A percentile compares a stretch with the other conserved stretches of the same genome.
phyloP scores from a whole-genome alignment of 352 stramenopile genomes.

The Globisporangium okanoganense region DNA sequence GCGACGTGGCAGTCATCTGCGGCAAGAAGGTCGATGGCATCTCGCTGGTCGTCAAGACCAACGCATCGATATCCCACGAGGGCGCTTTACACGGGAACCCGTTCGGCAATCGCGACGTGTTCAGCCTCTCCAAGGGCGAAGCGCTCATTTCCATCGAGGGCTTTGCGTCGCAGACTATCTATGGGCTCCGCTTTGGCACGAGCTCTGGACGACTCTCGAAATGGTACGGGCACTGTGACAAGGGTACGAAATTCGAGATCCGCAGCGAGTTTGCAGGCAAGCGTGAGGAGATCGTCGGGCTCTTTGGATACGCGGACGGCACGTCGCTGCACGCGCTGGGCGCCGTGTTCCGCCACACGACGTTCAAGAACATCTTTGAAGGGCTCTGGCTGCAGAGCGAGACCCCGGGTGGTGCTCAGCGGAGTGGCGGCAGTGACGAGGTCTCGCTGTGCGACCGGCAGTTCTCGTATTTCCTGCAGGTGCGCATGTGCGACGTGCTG shows the following conservation, averaged over 20 bases:
- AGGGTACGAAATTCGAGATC: slow-evolving; percentile 63
- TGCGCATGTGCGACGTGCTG: slow-evolving; percentile 68
- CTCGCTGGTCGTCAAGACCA: slow-evolving; percentile 55
- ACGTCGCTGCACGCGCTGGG: slow-evolving; percentile 66
- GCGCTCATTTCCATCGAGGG: slow-evolving; percentile 62
- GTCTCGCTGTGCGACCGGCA: slow-evolving; percentile 53
- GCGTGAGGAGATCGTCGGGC: slow-evolving; percentile 66
- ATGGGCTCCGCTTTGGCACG: slow-evolving; percentile 60
- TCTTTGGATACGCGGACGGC: slow-evolving; percentile 61
- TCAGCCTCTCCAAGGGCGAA: slow-evolving; percentile 48
- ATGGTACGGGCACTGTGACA: slow-evolving; percentile 74
- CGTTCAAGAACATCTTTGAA: slow-evolving; percentile 74
- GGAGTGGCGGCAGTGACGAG: slow-evolving; percentile 15
- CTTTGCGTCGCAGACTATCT: slow-evolving; percentile 70
- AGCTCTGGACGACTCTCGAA: slow-evolving; percentile 55
- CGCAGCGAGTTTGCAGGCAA: slow-evolving; percentile 41
- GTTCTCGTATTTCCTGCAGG: slow-evolving; percentile 80
- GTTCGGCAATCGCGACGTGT: slow-evolving; percentile 63
- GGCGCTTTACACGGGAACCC: slow-evolving; percentile 58
- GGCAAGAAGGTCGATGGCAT: slow-evolving; percentile 76
- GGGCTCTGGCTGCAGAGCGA: slow-evolving; percentile 57
- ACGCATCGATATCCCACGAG: slow-evolving; percentile 35
- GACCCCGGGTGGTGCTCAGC: neutral
- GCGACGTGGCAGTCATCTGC: slow-evolving; percentile 56
- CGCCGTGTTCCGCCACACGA: slow-evolving; percentile 59